Percentiles rank a stretch among this genome's conserved stretches.
Evolutionary conservation across 164 flowering plant species (phyloP).

Genomic region (Houttuynia cordata): DNA sequence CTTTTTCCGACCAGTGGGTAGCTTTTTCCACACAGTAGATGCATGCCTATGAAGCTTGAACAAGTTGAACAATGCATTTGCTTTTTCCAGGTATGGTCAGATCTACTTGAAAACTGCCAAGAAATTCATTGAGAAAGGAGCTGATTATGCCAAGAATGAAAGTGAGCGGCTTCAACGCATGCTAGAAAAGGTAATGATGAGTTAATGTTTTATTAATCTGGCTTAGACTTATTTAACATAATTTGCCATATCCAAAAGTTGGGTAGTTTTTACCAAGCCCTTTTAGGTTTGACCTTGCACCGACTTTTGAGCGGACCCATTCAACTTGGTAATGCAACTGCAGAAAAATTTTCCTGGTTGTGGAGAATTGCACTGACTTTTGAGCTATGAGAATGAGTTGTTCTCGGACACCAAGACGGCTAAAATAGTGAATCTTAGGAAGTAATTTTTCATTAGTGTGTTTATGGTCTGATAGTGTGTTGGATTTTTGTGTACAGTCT

Average conservation of each 20-base stretch:
- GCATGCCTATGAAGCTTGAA: neutral
- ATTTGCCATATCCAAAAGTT: neutral
- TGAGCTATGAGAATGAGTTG: too few relatives aligned
- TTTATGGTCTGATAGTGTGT: neutral
- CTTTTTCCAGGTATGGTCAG: conserved; percentile 56
- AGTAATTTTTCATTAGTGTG: neutral
- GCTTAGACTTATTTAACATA: neutral
- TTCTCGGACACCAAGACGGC: neutral
- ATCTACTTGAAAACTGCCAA: conserved; percentile 75
- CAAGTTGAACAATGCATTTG: neutral
- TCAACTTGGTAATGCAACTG: too few relatives aligned
- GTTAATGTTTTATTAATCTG: neutral
- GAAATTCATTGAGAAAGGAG: conserved; percentile 51
- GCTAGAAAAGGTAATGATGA: conserved; percentile 56
- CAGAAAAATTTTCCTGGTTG: too few relatives aligned
- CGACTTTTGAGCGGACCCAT: too few relatives aligned
- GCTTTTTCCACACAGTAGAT: neutral
- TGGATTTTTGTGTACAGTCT: conserved; percentile 40
- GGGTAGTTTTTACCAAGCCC: neutral
- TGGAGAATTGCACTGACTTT: too few relatives aligned
- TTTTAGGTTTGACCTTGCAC: too few relatives aligned
- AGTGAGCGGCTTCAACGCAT: conserved; percentile 68
- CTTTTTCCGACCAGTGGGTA: neutral
- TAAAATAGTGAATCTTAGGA: neutral
- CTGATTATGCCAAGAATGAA: conserved; percentile 80